Conservation (phyloP, 495 filamentous ascomycete genomes). For the Haplographium delicatum region DNA sequence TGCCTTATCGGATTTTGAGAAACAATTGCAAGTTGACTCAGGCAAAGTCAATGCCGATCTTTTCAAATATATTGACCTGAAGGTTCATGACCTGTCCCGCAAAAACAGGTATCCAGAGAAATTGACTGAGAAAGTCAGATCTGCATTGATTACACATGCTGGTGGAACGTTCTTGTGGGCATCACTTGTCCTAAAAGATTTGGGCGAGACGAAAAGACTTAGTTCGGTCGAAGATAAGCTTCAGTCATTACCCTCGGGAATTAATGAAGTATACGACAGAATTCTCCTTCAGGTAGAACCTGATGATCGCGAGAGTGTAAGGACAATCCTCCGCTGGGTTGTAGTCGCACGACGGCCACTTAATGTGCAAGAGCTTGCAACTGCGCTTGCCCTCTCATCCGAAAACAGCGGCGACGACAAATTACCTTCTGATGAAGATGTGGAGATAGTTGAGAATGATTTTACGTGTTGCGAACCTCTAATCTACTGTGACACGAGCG, state of each 20-base stretch:
- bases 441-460: background rate
- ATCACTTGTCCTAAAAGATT: background rate
- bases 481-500: background rate
- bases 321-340: background rate
- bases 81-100: slow-evolving; percentile 31
- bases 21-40: slow-evolving; percentile 20
- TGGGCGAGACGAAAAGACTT: background rate
- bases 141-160: background rate
- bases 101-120: slow-evolving; percentile 17
- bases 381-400: background rate
- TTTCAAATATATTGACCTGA: slow-evolving; percentile 30
- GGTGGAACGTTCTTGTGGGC: background rate
- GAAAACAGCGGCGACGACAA: background rate
- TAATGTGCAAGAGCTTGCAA: background rate
- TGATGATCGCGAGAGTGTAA: background rate
- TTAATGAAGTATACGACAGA: background rate
- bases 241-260: background rate
- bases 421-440: background rate
- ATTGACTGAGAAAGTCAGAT: slow-evolving; percentile 14
- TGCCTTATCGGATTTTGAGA: background rate
- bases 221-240: background rate
- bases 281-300: background rate
- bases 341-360: background rate
- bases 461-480: background rate
- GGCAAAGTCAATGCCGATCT: slow-evolving; percentile 28